Conservation (phyloP, 257 asterid species). For the Penstemon barbatus region DNA sequence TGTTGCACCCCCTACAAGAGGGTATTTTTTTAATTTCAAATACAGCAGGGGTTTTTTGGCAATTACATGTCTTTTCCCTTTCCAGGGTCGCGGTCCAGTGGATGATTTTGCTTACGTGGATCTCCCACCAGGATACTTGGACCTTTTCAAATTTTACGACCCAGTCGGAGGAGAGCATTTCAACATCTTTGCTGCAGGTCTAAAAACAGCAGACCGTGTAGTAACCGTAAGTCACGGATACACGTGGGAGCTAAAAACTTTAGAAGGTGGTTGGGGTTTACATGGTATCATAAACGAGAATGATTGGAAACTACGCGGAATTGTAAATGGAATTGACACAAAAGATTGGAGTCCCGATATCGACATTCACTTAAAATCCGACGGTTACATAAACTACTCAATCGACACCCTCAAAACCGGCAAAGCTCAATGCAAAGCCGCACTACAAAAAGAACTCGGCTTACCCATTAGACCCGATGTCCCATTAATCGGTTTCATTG, state of each 20-base stretch:
- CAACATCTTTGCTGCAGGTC: conserved; percentile 94
- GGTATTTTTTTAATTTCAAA: too few relatives aligned
- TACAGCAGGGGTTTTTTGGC: background rate
- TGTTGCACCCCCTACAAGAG: too few relatives aligned
- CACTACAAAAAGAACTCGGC: conserved; percentile 86
- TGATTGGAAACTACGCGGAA: conserved; percentile 84
- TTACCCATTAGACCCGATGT: conserved; percentile 59
- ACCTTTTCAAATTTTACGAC: conserved; percentile 69
- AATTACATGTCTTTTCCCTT: conserved; percentile 2
- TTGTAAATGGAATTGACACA: conserved; percentile 91
- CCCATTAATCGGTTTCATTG: conserved; percentile 86
- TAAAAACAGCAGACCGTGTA: conserved; percentile 79
- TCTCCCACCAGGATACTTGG: conserved; percentile 76
- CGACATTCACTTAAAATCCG: conserved; percentile 70
- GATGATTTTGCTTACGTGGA: conserved; percentile 60
- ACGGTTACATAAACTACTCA: conserved; percentile 80
- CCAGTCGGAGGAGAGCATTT: conserved; percentile 94
- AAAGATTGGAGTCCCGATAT: conserved; percentile 83
- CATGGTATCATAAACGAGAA: conserved; percentile 69
- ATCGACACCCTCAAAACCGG: conserved; percentile 68
- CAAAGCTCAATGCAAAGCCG: conserved; percentile 77
- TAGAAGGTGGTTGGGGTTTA: conserved; percentile 97
- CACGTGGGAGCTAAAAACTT: conserved; percentile 84
- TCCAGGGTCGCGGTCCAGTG: conserved; percentile 95
- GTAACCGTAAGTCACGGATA: conserved; percentile 92